Percentiles rank a stretch among this genome's conserved stretches.
These are phyloP conservation scores for Luzula sylvatica DNA, from an alignment of 176 grass and related monocot species.

Conservation along the genomic window DNA sequence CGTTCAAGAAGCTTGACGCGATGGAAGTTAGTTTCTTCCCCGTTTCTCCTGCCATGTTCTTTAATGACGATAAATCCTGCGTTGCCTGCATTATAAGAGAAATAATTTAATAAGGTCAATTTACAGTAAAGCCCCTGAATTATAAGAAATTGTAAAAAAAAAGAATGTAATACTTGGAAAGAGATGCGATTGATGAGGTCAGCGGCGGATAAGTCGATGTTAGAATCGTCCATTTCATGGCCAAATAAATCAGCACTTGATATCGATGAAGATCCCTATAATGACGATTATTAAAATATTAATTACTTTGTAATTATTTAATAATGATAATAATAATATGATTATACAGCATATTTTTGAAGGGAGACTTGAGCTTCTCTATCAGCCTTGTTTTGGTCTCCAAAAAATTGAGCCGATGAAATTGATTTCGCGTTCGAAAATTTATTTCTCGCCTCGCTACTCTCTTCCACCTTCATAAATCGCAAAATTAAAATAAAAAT, in stretches of 20 bases:
- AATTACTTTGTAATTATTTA: not conserved
- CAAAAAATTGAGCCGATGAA: constrained; percentile 91
- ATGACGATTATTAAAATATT: not conserved
- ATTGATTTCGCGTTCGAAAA: constrained; percentile 99
- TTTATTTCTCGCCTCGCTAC: constrained; percentile 75
- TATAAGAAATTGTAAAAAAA: not conserved
- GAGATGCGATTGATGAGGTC: constrained; percentile 81
- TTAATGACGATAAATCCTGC: constrained; percentile 86
- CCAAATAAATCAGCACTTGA: constrained; percentile 96
- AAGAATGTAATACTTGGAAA: constrained; percentile 53
- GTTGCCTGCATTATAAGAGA: constrained; percentile 43
- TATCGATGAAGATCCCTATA: constrained; percentile 71
- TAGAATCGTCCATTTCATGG: constrained; percentile 26
- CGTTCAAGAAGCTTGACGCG: constrained; percentile 75
- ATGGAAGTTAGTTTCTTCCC: constrained; percentile 77
- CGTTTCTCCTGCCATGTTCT: constrained; percentile 85
- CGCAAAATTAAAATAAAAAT: not conserved
- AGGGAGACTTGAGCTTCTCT: constrained; percentile 67
- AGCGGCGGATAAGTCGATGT: constrained; percentile 48
- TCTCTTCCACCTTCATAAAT: constrained; percentile 51
- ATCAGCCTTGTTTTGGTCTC: constrained; percentile 45
- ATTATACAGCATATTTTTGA: constrained; percentile 77
- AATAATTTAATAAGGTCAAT: constrained; percentile 2
- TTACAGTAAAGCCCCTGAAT: not conserved
- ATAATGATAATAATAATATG: not conserved